Base-by-base conservation (phyloP, 2,329 filamentous ascomycete species). In the Lecanicillium sp. region DNA sequence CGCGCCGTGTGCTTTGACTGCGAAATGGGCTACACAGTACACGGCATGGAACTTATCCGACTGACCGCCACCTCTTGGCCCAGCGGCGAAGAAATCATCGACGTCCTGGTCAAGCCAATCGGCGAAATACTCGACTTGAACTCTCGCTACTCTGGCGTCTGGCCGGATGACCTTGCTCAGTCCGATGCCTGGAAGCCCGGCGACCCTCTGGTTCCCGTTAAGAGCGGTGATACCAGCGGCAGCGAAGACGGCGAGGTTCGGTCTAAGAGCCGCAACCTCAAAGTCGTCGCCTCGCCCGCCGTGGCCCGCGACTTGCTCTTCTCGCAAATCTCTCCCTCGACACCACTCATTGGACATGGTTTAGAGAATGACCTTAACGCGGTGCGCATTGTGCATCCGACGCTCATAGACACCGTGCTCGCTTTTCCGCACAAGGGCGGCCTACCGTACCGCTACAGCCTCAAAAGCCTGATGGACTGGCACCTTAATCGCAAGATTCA, bases 361-460 rank as follows among this genome's bases (percentile, higher is more conserved):
- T 77, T 97, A 8, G 92, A 98, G 53, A 98, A 98, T 55, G 92
- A 98, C 53, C 74, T 98, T 40, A 96, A 95, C 56, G 77, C 82
- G 3, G 71, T 83, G 29, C 83, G 90, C 27, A 74, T 97, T 36
- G 80, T 95, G 32, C 92, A 97, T 51, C 85, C 84, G 0, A 84
- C 76, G 0, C 71, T 96, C 39, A 75, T 96, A 51, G 90, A 97
- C 58, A 96, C 89, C 0, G 79, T 87, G 1, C 63, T 96, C 0
- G 71, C 96, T 0, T 98, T 78, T 56, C 88, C 89, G 0, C 87
- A 94, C 53, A 77, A 71, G 12, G 68, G 68, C 13, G 87, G 88
- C 1, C 65, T 96, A 2, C 92, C 92, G 0, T 72, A 80, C 39
- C 81, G 92, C 8, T 73, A 85, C 50, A 77, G 84, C 3, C 73